Evolutionary conservation across 2,329 filamentous ascomycete species (phyloP).

Genomic region (Ilyonectria robusta): DNA sequence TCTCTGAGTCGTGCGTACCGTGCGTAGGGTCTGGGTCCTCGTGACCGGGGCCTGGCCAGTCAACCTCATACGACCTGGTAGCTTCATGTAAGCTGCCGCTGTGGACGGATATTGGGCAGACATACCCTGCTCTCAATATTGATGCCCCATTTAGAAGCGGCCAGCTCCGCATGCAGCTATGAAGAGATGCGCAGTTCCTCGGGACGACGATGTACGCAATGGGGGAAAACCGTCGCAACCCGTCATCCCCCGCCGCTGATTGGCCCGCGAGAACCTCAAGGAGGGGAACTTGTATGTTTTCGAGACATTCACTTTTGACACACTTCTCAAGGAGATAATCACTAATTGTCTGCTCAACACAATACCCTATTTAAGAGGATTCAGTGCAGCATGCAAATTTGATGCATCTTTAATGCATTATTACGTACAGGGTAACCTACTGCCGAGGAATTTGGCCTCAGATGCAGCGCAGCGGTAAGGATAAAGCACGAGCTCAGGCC

Average conservation of each 20-base stretch:
- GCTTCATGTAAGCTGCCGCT: constrained; percentile 1
- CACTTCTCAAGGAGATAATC: not conserved
- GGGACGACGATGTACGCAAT: not conserved
- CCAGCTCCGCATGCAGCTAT: constrained; percentile 13
- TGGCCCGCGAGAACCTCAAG: not conserved
- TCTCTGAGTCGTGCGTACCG: not conserved
- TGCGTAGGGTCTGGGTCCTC: not conserved
- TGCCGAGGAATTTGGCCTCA: not conserved
- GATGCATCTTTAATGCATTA: constrained; percentile 5
- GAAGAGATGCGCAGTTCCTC: constrained; percentile 5
- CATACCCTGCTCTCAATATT: constrained; percentile 4
- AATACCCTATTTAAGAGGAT: not conserved
- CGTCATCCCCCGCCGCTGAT: not conserved
- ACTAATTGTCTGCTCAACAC: not conserved
- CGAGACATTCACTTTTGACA: not conserved
- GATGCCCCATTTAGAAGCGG: constrained; percentile 17
- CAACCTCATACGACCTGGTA: constrained; percentile 38
- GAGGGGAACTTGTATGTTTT: not conserved
- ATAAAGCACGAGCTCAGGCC: not conserved
- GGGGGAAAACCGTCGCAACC: not conserved
- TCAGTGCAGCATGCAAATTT: not conserved
- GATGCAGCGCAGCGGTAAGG: not conserved
- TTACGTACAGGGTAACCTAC: constrained; percentile 1
- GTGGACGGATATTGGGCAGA: constrained; percentile 3
- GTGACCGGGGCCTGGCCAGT: constrained; percentile 5